Conservation (phyloP, 768 basidiomycete species). For the Macrolepiota dolichaula region DNA sequence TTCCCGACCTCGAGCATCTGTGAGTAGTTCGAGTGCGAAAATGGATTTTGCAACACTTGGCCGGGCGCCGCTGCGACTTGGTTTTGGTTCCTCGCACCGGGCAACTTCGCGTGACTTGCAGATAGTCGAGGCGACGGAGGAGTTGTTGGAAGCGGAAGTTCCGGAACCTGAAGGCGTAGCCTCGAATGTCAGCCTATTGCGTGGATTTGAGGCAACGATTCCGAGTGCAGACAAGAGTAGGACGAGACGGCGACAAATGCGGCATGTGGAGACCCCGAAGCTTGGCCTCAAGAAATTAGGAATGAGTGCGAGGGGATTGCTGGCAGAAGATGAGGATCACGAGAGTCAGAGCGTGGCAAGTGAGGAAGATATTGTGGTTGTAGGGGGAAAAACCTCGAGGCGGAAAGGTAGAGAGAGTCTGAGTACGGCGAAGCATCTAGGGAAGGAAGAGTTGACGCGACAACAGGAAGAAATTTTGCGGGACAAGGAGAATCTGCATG, state of each 20-base stretch:
- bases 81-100: constrained; percentile 53
- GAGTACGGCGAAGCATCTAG: constrained; percentile 65
- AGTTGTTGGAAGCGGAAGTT: constrained; percentile 66
- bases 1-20: constrained; percentile 39
- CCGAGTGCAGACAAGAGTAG: constrained; percentile 84
- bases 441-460: constrained; percentile 78
- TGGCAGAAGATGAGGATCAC: constrained; percentile 53
- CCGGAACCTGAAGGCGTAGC: constrained; percentile 74
- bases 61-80: constrained; percentile 70
- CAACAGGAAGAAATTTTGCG: constrained; percentile 83
- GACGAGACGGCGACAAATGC: constrained; percentile 70
- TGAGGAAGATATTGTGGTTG: constrained; percentile 73
- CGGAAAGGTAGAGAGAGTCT: constrained; percentile 63
- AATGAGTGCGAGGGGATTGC: constrained; percentile 71
- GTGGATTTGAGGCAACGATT: constrained; percentile 93
- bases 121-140: constrained; percentile 78
- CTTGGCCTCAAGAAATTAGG: constrained; percentile 80
- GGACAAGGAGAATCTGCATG: constrained; percentile 92
- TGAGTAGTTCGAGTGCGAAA: constrained; percentile 33
- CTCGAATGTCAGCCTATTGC: constrained; percentile 73
- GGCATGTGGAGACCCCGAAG: constrained; percentile 73
- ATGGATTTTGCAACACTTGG: constrained; percentile 78
- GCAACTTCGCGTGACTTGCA: constrained; percentile 82
- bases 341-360: constrained; percentile 64
- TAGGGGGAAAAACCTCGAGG: constrained; percentile 42